A percentile compares a stretch with the other conserved stretches of the same genome.
Conservation (phyloP, 2,329 filamentous ascomycete genomes). For the Colletotrichum camelliae region DNA sequence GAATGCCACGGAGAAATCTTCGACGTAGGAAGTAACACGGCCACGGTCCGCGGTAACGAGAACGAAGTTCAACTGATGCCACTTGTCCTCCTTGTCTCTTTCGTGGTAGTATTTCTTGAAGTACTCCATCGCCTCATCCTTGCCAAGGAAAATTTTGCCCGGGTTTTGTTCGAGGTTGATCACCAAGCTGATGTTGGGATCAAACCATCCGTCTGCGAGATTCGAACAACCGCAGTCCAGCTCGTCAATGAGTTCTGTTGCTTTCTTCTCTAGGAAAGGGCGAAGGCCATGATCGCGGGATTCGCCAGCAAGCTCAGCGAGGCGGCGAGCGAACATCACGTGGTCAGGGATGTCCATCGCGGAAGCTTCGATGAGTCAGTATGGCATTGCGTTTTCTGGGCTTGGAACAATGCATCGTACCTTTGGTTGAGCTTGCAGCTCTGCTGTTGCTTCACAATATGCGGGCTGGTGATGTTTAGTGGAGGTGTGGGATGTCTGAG, state of each 20-base stretch:
- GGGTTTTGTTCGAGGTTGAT: background rate
- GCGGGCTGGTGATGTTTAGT: background rate
- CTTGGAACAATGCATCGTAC: accelerated
- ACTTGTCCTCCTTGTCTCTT: background rate
- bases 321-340: background rate
- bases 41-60: background rate
- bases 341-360: accelerated
- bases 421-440: background rate
- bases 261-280: accelerated
- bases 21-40: background rate
- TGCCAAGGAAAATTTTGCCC: background rate
- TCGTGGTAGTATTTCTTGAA: background rate
- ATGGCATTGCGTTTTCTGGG: background rate
- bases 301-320: background rate
- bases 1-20: background rate
- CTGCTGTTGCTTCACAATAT: background rate
- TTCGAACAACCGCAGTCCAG: background rate
- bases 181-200: background rate
- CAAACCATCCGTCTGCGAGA: background rate
- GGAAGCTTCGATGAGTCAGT: background rate
- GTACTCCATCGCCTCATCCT: background rate
- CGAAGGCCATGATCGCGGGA: accelerated
- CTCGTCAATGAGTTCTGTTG: accelerated
- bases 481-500: background rate
- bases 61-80: background rate